Evolutionary conservation across 345 rosid species (phyloP).

Genomic region (Syzygium oleosum): DNA sequence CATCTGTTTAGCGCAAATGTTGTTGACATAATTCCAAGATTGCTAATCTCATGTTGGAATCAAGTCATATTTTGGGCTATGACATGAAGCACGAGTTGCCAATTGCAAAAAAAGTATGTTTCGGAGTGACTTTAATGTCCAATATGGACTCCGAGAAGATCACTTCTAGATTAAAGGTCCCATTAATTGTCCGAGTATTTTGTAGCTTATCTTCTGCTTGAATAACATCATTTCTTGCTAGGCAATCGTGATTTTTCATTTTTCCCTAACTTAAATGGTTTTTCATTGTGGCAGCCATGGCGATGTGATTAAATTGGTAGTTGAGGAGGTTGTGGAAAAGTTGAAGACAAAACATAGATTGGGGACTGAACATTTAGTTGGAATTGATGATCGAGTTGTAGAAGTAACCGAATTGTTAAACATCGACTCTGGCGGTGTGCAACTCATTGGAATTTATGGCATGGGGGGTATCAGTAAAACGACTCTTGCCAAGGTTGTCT

Average conservation of each 20-base stretch:
- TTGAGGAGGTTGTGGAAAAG: neutral
- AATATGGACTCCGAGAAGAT: neutral
- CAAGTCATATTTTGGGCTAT: neutral
- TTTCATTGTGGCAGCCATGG: neutral
- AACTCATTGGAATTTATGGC: neutral
- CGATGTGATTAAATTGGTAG: neutral
- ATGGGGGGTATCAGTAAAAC: neutral
- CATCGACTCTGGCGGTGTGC: neutral
- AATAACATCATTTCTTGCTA: neutral
- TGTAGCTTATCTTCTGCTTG: neutral
- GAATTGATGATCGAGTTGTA: neutral
- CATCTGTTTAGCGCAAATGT: too few relatives aligned
- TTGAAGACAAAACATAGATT: neutral
- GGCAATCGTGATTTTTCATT: neutral
- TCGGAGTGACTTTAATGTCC: neutral
- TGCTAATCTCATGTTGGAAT: neutral
- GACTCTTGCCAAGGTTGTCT: neutral
- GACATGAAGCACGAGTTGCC: neutral
- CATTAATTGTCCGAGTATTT: neutral
- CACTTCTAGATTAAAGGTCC: neutral
- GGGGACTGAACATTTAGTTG: neutral
- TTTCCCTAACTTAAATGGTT: neutral
- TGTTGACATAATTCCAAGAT: neutral
- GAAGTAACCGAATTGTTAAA: neutral
- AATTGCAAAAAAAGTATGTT: neutral